Base-by-base conservation (phyloP, 352 stramenopile species). In the Halophytophthora polymorphica region DNA sequence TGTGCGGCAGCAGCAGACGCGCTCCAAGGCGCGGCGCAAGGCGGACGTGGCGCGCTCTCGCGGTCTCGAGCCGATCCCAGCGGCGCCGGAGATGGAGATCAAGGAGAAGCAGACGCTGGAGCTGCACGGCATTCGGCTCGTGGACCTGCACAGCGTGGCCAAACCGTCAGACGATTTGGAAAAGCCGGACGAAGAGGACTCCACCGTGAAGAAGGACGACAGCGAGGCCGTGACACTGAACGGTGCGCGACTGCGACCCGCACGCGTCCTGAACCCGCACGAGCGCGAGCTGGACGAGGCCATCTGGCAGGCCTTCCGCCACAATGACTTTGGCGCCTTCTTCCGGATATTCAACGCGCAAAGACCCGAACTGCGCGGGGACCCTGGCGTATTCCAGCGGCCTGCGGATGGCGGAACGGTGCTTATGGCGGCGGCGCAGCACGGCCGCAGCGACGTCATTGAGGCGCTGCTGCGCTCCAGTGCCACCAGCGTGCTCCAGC, bases 361-460 rank as follows among this genome's bases (percentile, higher is more conserved):
- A 14, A 53, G 64, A 8, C 62, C 69, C 6, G 77, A 87, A 28
- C 58, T 76, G 8, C 56, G 64, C 28, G 50, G 61, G 12, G 62
- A 83, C 18, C 71, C 77, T 0, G 58, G 67, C 11, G 45, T 58
- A 12, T 93, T 93, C 61, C 80, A 91, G 62, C 71, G 83, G 37
- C 77, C 79, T 18, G 79, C 74, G 14, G 83, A 93, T 52, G 81
- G 83, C n/a, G 71, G 66, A 4, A 86, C 74, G 5, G 64, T 84
- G 39, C 65, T 93, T 36, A 93, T 93, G 83, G 83, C 83, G 0
- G 83, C 78, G 6, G 83, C 74, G 10, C 61, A 83, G 36, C 74
- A 93, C 48, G 81, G 81, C 29, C 83, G 83, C 3, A 78, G 69
- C 39, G 83, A 93, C 52, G 83, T 92, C 8, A 93, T 93, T 48